Conservation (phyloP, 75 land plant species). For the Picea glauca region DNA sequence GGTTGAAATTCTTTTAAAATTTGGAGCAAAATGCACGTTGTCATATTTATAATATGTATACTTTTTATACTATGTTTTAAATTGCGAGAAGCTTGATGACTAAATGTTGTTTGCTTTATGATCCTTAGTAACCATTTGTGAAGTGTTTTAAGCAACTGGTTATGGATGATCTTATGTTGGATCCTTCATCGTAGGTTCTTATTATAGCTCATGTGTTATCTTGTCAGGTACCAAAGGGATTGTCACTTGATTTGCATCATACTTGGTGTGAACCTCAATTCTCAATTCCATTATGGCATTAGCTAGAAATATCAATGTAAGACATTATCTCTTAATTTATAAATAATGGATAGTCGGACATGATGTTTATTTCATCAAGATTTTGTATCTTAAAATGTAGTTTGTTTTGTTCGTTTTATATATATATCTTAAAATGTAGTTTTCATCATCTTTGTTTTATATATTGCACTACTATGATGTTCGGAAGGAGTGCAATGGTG, state of each 20-base stretch:
- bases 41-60: too few species aligned
- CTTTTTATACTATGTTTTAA: neutral
- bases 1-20: too few species aligned
- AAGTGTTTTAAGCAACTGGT: neutral
- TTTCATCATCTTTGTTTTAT: neutral
- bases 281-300: slow-evolving; percentile 63
- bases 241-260: slow-evolving; percentile 71
- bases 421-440: neutral
- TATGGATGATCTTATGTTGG: neutral
- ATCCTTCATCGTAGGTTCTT: neutral
- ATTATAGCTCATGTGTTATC: neutral
- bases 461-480: slow-evolving; percentile 87
- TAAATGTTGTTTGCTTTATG: neutral
- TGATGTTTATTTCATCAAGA: neutral
- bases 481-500: slow-evolving; percentile 80
- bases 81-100: neutral
- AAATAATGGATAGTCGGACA: neutral
- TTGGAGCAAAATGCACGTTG: too few species aligned
- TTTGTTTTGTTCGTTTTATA: too few species aligned
- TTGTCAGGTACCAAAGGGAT: slow-evolving; percentile 78
- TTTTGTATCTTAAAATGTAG: neutral
- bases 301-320: slow-evolving; percentile 77
- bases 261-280: slow-evolving; percentile 74
- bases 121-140: too few species aligned
- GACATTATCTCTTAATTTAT: slow-evolving; percentile 13